Base-by-base conservation (phyloP, 192 early-diverging fungal genomes). In the Coemansia sp. region DNA sequence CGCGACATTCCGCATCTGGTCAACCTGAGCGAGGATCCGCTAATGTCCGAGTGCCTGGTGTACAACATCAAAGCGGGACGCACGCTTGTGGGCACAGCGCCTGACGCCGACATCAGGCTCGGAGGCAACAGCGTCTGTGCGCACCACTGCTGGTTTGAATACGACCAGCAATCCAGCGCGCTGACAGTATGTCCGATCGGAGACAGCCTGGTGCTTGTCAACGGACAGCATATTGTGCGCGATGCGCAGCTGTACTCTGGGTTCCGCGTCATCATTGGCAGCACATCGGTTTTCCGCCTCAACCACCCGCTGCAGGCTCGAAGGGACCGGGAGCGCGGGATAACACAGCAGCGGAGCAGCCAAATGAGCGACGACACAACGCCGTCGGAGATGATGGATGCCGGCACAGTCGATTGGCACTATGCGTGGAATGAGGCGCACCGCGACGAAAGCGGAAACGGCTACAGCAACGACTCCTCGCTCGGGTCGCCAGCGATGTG, bases 31-130 rank as follows among this genome's bases (percentile, higher is more conserved):
- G 94, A 95, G 70, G 92, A 97, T 70, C 92, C 94, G 55, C 84
- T 92, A 16, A 91, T 93, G 90, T 91, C 91, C 18, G 94, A 97
- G 68, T 95, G 93, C 62, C 82, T 97, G 4, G 87, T 97, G n/a
- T 95, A 95, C 78, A 90, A 90, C 55, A 82, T 97, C 59, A 90
- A 90, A 49, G 85, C 87, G 1, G 95, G 95, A 0, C 77, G 65
- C 7, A 93, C 92, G 0, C 63, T 73, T 8, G 93, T 94, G 5
- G 95, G 92, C 9, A 69, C 81, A 0, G 67, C 78, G 34, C 78
- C 83, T 11, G 73, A 75, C 2, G 75, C 49, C 15, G 80, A 83
- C 24, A 83, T 83, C 62, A 35, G 63, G 62, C 89, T 95, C 46
- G 83, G 87, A 33, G 89, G 90, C 44, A 71, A 76, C 2, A 86